Percentiles rank a stretch among this genome's conserved stretches.
Evolutionary conservation across 768 basidiomycete species (phyloP).

Genomic region (Tubosaeta sp.): DNA sequence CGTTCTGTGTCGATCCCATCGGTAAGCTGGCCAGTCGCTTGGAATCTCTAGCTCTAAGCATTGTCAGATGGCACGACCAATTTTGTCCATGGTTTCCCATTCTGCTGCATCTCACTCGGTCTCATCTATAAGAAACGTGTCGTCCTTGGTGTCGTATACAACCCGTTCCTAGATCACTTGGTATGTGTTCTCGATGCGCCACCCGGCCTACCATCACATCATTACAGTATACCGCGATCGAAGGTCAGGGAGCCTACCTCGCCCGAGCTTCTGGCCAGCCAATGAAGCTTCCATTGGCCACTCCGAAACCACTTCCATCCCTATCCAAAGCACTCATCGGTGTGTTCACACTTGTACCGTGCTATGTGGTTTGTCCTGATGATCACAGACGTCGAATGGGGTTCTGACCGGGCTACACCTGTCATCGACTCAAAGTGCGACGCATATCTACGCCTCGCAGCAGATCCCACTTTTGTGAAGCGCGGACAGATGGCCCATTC

Average conservation of each 20-base stretch:
- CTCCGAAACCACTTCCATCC: conserved; percentile 58
- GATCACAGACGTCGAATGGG: conserved; percentile 78
- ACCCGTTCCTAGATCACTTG: conserved; percentile 82
- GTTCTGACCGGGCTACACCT: conserved; percentile 61
- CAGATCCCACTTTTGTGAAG: conserved; percentile 51
- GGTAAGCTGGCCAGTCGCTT: conserved; percentile 40
- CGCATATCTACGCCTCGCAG: conserved; percentile 72
- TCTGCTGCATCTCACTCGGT: conserved; percentile 86
- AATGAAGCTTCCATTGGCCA: conserved; percentile 59
- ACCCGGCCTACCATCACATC: neutral
- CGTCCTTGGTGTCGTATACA: conserved; percentile 86
- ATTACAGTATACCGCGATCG: conserved; percentile 67
- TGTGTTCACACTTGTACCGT: conserved; percentile 14
- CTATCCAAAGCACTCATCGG: conserved; percentile 49
- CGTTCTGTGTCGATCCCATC: conserved; percentile 95
- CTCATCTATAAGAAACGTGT: conserved; percentile 76
- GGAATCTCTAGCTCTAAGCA: neutral
- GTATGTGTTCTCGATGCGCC: conserved; percentile 30
- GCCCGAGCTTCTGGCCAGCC: conserved; percentile 43
- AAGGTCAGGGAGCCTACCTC: conserved; percentile 75
- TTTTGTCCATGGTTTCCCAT: conserved; percentile 81
- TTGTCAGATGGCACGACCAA: conserved; percentile 86
- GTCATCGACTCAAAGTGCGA: conserved; percentile 57
- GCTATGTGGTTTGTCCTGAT: neutral
- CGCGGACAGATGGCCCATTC: conserved; percentile 83